A percentile compares a stretch with the other conserved stretches of the same genome.
These are phyloP conservation scores for Lantana camara DNA, from an alignment of 257 asterid species.

Conservation along the genomic window DNA sequence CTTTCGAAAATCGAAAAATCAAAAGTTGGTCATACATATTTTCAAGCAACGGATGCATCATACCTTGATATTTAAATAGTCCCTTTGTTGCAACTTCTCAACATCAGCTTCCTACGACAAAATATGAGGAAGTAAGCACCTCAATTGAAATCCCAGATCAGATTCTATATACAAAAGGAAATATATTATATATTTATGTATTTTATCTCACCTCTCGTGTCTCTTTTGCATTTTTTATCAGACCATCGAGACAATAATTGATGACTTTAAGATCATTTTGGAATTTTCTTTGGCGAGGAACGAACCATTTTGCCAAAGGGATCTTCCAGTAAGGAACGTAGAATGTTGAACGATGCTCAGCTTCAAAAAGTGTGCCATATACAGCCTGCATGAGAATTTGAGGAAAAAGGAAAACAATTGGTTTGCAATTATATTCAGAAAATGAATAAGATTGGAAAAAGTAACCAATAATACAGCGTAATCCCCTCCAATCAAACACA, in stretches of 20 bases:
- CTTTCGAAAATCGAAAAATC: conserved; percentile 11
- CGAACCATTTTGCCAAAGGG: conserved; percentile 85
- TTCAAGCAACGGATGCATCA: conserved; percentile 23
- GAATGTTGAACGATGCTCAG: conserved; percentile 98
- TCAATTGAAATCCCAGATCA: conserved; percentile 12
- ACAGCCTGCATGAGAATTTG: conserved; percentile 64
- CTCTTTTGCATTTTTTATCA: conserved; percentile 87
- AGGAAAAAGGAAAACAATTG: background rate
- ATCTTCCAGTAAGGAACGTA: conserved; percentile 95
- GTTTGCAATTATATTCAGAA: no score
- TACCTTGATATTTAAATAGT: conserved; percentile 86
- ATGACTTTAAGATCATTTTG: conserved; percentile 86
- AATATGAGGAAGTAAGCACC: conserved; percentile 18
- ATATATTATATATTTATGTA: background rate
- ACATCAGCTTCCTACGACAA: conserved; percentile 84
- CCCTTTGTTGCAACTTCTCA: conserved; percentile 95
- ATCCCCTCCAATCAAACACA: no score
- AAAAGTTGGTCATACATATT: conserved; percentile 20
- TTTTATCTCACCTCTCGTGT: conserved; percentile 76
- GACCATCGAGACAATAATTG: conserved; percentile 86
- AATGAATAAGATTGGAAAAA: no score
- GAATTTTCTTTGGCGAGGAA: conserved; percentile 91
- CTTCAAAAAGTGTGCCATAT: conserved; percentile 96
- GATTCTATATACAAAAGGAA: background rate
- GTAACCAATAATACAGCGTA: no score